phyloP scores from a whole-genome alignment of 2,329 filamentous ascomycete genomes.

The Magnaporthiopsis rhizophila region DNA sequence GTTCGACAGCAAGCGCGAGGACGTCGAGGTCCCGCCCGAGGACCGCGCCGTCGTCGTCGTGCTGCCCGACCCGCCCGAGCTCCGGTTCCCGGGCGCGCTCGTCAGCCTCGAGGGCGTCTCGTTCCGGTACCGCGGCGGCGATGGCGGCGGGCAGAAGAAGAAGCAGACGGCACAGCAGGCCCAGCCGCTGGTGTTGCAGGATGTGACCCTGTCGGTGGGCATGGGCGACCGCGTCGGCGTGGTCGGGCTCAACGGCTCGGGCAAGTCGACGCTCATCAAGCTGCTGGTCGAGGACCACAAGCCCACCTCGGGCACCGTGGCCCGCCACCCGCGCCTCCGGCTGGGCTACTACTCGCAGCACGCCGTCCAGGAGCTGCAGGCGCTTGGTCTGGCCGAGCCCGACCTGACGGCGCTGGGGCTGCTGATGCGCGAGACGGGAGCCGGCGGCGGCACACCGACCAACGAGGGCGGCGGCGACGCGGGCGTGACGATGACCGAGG shows the following conservation, averaged over 20 bases:
- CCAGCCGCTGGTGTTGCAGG: conserved; percentile 40
- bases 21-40: conserved; percentile 63
- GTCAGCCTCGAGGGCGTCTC: conserved; percentile 62
- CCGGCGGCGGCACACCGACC: conserved; percentile 14
- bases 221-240: conserved; percentile 69
- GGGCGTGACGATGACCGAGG: conserved; percentile 49
- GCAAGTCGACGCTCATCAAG: conserved; percentile 72
- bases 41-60: conserved; percentile 48
- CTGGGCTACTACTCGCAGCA: conserved; percentile 76
- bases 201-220: conserved; percentile 60
- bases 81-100: conserved; percentile 68
- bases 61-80: conserved; percentile 56
- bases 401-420: conserved; percentile 57
- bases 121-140: conserved; percentile 48
- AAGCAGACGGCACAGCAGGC: neutral
- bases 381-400: conserved; percentile 38
- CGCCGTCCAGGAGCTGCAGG: conserved; percentile 61
- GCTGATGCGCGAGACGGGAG: conserved; percentile 46
- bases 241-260: conserved; percentile 70
- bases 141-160: neutral
- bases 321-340: conserved; percentile 59
- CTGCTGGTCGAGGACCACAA: conserved; percentile 54
- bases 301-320: conserved; percentile 54
- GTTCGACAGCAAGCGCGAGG: conserved; percentile 49
- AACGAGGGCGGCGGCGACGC: conserved; percentile 16